Evolutionary conservation across 2,329 filamentous ascomycete genomes (phyloP).

Genomic region (Onygenales sp.): DNA sequence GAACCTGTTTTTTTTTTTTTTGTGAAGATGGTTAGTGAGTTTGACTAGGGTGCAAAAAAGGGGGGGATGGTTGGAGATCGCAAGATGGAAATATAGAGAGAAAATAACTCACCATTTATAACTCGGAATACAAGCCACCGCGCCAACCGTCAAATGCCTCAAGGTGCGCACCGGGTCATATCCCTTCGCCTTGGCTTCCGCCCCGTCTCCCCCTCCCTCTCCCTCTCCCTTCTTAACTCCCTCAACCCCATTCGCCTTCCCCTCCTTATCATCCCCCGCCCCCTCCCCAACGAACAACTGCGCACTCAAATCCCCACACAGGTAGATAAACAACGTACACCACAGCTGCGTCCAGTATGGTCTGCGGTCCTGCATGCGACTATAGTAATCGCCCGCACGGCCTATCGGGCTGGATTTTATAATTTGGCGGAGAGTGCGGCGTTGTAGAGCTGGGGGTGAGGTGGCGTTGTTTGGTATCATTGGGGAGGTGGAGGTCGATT

Average conservation of each 20-base stretch:
- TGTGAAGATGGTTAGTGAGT: neutral
- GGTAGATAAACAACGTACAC: slow-evolving; percentile 67
- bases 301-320: slow-evolving; percentile 66
- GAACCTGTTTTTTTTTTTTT: slow-evolving; percentile 45
- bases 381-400: slow-evolving; percentile 44
- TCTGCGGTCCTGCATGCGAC: slow-evolving; percentile 57
- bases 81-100: neutral
- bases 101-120: slow-evolving; percentile 61
- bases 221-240: slow-evolving; percentile 15
- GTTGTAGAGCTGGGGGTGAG: slow-evolving; percentile 12
- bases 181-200: slow-evolving; percentile 26
- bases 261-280: neutral
- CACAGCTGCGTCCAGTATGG: slow-evolving; percentile 74
- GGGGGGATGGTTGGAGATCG: neutral
- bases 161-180: slow-evolving; percentile 63
- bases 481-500: neutral
- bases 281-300: slow-evolving; percentile 50
- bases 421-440: slow-evolving; percentile 19
- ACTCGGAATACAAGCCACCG: slow-evolving; percentile 61
- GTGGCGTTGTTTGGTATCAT: slow-evolving; percentile 2
- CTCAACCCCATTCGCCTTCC: neutral
- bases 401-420: slow-evolving; percentile 25
- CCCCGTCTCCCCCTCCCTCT: slow-evolving; percentile 29
- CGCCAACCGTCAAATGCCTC: slow-evolving; percentile 66
- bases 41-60: neutral